A percentile compares a stretch with the other conserved stretches of the same genome.
Conservation (phyloP, 148 eudicot species). For the Dianthus caryophyllus region DNA sequence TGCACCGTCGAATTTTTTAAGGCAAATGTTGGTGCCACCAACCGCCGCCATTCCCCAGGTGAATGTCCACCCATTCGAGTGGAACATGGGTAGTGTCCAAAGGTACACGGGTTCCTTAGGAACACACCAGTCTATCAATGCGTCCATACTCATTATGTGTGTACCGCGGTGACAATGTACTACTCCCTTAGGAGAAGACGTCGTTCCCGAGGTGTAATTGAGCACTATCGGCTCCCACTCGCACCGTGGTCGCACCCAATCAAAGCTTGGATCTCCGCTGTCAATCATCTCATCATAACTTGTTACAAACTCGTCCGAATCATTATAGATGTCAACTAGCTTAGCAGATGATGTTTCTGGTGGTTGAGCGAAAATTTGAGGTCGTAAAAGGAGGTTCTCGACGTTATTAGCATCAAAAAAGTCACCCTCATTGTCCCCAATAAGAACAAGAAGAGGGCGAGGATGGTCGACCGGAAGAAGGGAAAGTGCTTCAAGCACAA, state of each 20-base stretch:
- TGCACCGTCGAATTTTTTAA: constrained; percentile 37
- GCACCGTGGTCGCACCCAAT: constrained; percentile 14
- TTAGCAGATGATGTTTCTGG: neutral
- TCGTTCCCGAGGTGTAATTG: constrained; percentile 64
- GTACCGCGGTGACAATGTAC: constrained; percentile 44
- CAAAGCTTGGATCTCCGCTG: constrained; percentile 13
- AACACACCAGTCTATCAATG: constrained; percentile 45
- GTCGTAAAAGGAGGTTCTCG: neutral
- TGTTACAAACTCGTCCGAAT: neutral
- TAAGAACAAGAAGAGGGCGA: constrained; percentile 12
- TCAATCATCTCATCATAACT: constrained; percentile 16
- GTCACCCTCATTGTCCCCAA: constrained; percentile 14
- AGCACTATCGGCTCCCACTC: constrained; percentile 29
- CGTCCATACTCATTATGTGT: constrained; percentile 37
- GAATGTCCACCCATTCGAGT: constrained; percentile 57
- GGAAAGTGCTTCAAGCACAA: constrained; percentile 18
- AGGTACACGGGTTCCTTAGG: constrained; percentile 46
- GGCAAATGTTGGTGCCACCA: constrained; percentile 54
- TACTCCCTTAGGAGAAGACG: constrained; percentile 56
- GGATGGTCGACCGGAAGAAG: constrained; percentile 13
- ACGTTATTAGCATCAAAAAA: neutral
- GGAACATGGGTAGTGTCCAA: constrained; percentile 71
- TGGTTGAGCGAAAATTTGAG: constrained; percentile 5
- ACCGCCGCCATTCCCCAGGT: constrained; percentile 64
- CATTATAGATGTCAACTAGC: neutral